Percentiles rank a stretch among this genome's conserved stretches.
phyloP scores from a whole-genome alignment of 2,329 filamentous ascomycete genomes.

The Akanthomyces dipterigenus region DNA sequence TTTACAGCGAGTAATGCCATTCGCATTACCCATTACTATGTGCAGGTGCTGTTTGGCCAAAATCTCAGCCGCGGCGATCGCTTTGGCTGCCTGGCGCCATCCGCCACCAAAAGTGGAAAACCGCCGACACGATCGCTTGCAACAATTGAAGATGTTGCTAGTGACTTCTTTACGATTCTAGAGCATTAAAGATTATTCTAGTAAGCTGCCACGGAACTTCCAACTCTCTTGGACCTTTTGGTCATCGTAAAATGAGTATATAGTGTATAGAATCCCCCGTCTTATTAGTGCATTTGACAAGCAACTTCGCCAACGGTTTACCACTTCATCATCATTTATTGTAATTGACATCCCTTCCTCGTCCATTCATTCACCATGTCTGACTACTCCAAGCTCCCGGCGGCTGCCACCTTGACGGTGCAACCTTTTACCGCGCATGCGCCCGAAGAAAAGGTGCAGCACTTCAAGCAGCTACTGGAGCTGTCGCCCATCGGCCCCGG shows the following conservation, averaged over 20 bases:
- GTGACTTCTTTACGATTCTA: not conserved
- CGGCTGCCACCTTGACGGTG: constrained; percentile 1
- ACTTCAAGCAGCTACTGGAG: constrained; percentile 39
- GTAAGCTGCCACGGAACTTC: not conserved
- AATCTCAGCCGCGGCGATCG: not conserved
- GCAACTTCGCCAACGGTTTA: not conserved
- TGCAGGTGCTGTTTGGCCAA: no score
- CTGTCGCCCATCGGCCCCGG: constrained; percentile 40
- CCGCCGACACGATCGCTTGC: not conserved
- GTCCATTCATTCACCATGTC: constrained; percentile 1
- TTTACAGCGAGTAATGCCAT: no score
- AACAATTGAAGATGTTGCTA: not conserved
- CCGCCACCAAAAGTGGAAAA: not conserved
- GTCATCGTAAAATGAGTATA: not conserved
- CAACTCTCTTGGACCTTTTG: not conserved
- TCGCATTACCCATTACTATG: no score
- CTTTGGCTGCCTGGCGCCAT: not conserved
- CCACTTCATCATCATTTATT: not conserved
- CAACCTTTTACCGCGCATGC: constrained; percentile 34
- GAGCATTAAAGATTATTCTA: not conserved
- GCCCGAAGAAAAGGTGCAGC: constrained; percentile 34
- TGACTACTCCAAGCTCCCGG: constrained; percentile 8
- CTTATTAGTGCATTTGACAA: not conserved
- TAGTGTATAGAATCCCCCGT: not conserved
- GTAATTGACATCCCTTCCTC: not conserved